Percentiles rank a stretch among this genome's conserved stretches.
phyloP scores from a whole-genome alignment of 305 asterid genomes.

The Nicotiana rustica region DNA sequence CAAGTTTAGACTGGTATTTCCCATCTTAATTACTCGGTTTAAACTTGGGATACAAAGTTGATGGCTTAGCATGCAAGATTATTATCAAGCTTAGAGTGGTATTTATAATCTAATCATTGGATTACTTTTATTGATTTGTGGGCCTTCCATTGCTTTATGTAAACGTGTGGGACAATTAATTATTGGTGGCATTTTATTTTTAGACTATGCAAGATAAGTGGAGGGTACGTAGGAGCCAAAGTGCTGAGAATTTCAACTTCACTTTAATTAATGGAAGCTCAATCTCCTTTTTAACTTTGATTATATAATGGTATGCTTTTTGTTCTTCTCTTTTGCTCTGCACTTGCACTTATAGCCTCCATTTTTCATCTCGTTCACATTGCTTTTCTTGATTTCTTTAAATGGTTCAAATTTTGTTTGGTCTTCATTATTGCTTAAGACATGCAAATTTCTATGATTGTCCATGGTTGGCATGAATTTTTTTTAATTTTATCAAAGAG shows the following conservation, averaged over 20 bases:
- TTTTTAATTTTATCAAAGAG: not conserved
- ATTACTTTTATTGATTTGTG: not conserved
- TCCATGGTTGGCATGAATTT: no score
- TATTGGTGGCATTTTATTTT: not conserved
- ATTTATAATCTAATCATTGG: not conserved
- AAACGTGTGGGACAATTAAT: slow-evolving; percentile 25
- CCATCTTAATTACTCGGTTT: slow-evolving; percentile 38
- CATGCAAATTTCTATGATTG: no score
- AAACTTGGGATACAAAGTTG: not conserved
- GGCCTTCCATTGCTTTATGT: slow-evolving; percentile 17
- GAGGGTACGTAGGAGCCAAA: slow-evolving; percentile 9
- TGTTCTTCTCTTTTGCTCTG: not conserved
- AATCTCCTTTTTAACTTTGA: not conserved
- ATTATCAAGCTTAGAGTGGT: not conserved
- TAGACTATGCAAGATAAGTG: not conserved
- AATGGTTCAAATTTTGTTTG: no score
- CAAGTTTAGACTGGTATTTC: not conserved
- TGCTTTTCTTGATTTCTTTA: not conserved
- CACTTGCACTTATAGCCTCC: not conserved
- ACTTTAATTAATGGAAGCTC: not conserved
- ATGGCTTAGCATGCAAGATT: not conserved
- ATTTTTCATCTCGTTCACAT: slow-evolving; percentile 1
- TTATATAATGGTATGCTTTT: no score
- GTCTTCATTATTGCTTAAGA: no score
- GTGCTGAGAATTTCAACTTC: slow-evolving; percentile 14